Conservation (phyloP, 2,329 filamentous ascomycete genomes). For the Epicoccum sorghinum region DNA sequence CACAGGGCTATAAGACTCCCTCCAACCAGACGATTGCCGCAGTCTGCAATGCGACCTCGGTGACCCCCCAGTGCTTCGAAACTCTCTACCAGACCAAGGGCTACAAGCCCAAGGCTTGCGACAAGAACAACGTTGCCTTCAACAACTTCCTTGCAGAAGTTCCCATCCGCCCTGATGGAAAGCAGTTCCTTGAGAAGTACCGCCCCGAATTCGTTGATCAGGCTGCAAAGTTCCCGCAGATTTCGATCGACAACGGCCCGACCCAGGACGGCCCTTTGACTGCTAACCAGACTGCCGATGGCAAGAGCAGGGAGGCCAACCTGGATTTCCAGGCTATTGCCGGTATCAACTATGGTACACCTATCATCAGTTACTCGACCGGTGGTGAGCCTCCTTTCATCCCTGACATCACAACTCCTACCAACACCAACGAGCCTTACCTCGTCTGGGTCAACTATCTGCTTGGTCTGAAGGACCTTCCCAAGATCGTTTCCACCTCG, state of each 20-base stretch:
- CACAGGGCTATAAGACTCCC: constrained; percentile 35
- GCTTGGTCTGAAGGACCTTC: constrained; percentile 61
- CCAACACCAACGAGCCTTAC: constrained; percentile 71
- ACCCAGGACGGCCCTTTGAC: constrained; percentile 53
- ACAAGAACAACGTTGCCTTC: constrained; percentile 55
- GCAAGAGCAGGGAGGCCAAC: constrained; percentile 63
- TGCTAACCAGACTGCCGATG: constrained; percentile 32
- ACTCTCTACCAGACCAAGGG: constrained; percentile 61
- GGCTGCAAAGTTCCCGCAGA: constrained; percentile 62
- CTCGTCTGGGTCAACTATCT: constrained; percentile 67
- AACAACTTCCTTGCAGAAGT: constrained; percentile 58
- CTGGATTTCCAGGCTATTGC: constrained; percentile 68
- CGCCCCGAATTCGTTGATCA: constrained; percentile 56
- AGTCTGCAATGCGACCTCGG: constrained; percentile 58
- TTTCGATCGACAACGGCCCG: constrained; percentile 62
- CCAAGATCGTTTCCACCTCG: constrained; percentile 67
- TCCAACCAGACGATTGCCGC: constrained; percentile 42
- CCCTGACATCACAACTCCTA: constrained; percentile 54
- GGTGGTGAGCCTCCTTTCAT: constrained; percentile 62
- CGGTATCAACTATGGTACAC: constrained; percentile 60
- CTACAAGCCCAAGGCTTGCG: constrained; percentile 55
- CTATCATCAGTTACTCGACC: constrained; percentile 64
- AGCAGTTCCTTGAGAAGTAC: constrained; percentile 62
- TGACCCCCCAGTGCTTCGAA: constrained; percentile 61
- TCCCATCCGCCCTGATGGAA: constrained; percentile 61